Evolutionary conservation across 176 grass and related monocot species (phyloP), one percentile per base, ranked within the genome.

Genomic region (Rhynchospora tenuis): DNA sequence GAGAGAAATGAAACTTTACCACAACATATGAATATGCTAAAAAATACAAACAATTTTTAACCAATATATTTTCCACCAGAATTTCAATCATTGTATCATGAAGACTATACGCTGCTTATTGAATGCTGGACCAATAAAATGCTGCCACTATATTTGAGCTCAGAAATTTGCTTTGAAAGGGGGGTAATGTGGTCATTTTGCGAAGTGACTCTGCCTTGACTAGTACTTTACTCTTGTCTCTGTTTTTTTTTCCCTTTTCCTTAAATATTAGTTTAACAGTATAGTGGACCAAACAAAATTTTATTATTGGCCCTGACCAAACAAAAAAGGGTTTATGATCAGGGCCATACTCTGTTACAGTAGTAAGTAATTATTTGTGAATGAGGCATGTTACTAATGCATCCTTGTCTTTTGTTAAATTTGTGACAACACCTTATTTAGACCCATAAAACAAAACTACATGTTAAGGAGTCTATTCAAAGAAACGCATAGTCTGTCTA

Each of bases 51-150:
- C 22, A 79, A 12, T 3, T 2, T 24, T n/a, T 69, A 28, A 13
- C 5, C 1, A 26, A 64, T 50, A 19, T 63, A 66, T n/a, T 54
- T 13, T 45, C 61, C 1, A 60, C 44, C 23, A 38, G 65, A 59
- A 29, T 68, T 77, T 51, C 17, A 24, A 71, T 82, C 42, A 89
- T 69, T 78, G 47, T 75, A 75, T 75, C 17, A 86, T 83, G 72
- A 79, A 83, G 48, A 46, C 55, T 63, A 65, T 16, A 81, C 47
- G 28, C 20, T 22, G 59, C 8, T 9, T 78, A 2, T 33, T 68
- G 9, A 22, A 23, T 71, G 58, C 38, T 45, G 59, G 83, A 50
- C 28, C 33, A 90, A 58, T 57, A 28, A 24, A 24, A 9, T 31
- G 28, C 83, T 72, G 43, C 2, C 55, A 19, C 16, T 5, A 1